Conservation (phyloP, 805 yeast species). For the Pachysolen tannophilus region DNA sequence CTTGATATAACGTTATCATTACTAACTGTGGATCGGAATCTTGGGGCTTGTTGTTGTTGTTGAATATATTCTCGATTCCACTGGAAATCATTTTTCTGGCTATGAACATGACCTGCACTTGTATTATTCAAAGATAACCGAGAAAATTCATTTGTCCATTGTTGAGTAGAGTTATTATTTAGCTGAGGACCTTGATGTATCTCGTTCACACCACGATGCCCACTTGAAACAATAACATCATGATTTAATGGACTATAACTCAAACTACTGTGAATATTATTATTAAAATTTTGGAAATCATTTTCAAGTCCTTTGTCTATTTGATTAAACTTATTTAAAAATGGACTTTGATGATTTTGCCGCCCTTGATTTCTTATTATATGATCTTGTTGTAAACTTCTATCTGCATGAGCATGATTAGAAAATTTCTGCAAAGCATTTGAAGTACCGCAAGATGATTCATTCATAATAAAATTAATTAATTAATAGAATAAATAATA, state of each 20-base stretch:
- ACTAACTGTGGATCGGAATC: too few species aligned
- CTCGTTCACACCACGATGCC: too few species aligned
- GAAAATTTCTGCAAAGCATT: constrained; percentile 35
- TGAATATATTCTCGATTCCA: too few species aligned
- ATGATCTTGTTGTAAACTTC: constrained; percentile 29
- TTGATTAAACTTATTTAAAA: constrained; percentile 8
- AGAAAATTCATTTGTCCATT: constrained; percentile 3
- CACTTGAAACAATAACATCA: too few species aligned
- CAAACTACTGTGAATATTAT: not conserved
- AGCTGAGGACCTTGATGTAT: not conserved
- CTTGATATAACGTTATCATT: too few species aligned
- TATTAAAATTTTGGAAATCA: constrained; percentile 29
- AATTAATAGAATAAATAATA: too few species aligned
- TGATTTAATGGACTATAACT: not conserved
- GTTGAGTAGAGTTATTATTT: not conserved
- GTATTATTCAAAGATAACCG: not conserved
- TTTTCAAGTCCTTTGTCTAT: constrained; percentile 28
- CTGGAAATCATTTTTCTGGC: not conserved
- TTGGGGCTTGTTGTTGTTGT: too few species aligned
- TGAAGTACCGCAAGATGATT: constrained; percentile 35
- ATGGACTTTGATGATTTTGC: not conserved
- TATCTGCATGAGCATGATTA: constrained; percentile 32
- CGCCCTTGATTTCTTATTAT: constrained; percentile 6
- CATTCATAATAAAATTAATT: too few species aligned
- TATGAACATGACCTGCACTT: not conserved